Evolutionary conservation across 2,329 filamentous ascomycete species (phyloP).

Genomic region (Fonsecaea pugnacius): DNA sequence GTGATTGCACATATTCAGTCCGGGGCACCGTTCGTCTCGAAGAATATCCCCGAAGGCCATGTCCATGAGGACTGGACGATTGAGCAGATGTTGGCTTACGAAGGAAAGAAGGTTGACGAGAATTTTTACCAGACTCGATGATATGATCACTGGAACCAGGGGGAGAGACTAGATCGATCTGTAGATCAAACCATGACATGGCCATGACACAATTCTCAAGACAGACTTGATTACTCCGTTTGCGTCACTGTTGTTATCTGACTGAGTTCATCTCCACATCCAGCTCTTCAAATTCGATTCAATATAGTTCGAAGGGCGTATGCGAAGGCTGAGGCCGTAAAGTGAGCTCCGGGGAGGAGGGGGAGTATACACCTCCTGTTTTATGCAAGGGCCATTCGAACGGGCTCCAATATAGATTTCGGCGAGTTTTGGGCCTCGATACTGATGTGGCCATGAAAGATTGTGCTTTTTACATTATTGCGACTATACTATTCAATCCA

Average conservation of each 20-base stretch:
- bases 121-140: constrained; percentile 6
- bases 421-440: constrained; percentile 1
- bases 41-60: constrained; percentile 53
- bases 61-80: constrained; percentile 50
- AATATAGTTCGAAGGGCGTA: background rate
- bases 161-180: background rate
- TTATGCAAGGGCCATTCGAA: constrained; percentile 3
- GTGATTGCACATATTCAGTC: constrained; percentile 48
- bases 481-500: constrained; percentile 4
- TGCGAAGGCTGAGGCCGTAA: background rate
- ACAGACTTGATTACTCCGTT: background rate
- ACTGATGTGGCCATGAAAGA: background rate
- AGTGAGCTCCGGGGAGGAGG: background rate
- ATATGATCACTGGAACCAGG: background rate
- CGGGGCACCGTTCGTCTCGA: constrained; percentile 49
- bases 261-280: constrained; percentile 1
- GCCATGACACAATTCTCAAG: too few relatives aligned
- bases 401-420: background rate
- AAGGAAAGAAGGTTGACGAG: constrained; percentile 1
- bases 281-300: background rate
- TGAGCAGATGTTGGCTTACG: constrained; percentile 41
- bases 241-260: background rate
- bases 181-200: too few relatives aligned
- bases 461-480: background rate
- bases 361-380: background rate